Percentiles rank a stretch among this genome's conserved stretches.
These are phyloP conservation scores for Castanea mollissima DNA, from an alignment of 306 rosid species.

Conservation along the genomic window DNA sequence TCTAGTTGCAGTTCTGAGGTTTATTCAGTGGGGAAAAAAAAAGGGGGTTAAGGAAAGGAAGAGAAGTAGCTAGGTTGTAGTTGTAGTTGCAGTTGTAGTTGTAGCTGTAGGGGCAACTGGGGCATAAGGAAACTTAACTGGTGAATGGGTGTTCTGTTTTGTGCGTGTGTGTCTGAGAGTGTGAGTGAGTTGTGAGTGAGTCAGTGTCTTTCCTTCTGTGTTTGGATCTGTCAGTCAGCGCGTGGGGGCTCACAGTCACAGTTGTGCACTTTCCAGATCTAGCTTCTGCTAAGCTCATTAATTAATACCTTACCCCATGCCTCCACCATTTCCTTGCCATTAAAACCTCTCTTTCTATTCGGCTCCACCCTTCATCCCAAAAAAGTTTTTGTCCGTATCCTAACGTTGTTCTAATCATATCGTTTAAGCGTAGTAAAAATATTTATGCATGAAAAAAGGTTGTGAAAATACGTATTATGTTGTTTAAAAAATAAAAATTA, in stretches of 20 bases:
- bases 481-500: too few species aligned
- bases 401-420: too few species aligned
- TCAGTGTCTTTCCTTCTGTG: not conserved
- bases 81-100: too few species aligned
- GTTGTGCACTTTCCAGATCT: not conserved
- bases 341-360: too few species aligned
- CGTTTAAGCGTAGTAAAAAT: too few species aligned
- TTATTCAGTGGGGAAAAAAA: too few species aligned
- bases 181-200: not conserved
- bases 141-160: not conserved
- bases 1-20: not conserved
- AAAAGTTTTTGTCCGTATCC: too few species aligned
- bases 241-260: not conserved
- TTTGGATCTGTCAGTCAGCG: not conserved
- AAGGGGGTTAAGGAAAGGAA: not conserved
- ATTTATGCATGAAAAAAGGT: too few species aligned
- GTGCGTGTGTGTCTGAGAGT: not conserved
- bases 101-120: not conserved
- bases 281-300: not conserved
- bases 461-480: too few species aligned
- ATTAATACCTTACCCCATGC: not conserved
- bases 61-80: not conserved
- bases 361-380: too few species aligned
- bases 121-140: too few species aligned
- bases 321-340: not conserved